Percentiles rank a stretch among this genome's conserved stretches.
These are phyloP conservation scores for Dactylis glomerata DNA, from an alignment of 176 grass and related monocot species.

Conservation along the genomic window DNA sequence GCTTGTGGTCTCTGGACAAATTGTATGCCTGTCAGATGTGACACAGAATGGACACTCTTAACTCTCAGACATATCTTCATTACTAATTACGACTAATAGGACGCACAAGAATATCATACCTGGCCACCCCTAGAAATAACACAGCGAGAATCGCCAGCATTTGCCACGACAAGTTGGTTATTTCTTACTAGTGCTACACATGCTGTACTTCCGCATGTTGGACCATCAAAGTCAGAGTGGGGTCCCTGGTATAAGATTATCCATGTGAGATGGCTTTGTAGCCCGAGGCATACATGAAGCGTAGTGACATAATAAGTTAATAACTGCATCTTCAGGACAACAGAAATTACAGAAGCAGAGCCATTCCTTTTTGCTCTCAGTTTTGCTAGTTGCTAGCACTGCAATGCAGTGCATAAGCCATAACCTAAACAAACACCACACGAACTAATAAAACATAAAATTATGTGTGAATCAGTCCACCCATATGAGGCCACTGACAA, in stretches of 20 bases:
- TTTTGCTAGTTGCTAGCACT: background rate
- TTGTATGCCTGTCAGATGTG: slow-evolving; percentile 67
- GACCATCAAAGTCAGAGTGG: slow-evolving; percentile 84
- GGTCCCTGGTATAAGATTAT: slow-evolving; percentile 61
- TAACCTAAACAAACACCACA: slow-evolving; percentile 1
- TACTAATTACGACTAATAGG: background rate
- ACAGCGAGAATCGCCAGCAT: slow-evolving; percentile 98
- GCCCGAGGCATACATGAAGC: background rate
- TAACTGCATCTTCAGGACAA: background rate
- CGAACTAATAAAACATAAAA: slow-evolving; percentile 12
- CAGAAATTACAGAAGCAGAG: background rate
- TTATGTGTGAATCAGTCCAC: background rate
- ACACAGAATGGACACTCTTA: slow-evolving; percentile 9
- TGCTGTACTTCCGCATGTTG: slow-evolving; percentile 83
- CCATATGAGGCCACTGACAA: background rate
- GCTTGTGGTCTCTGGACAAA: slow-evolving; percentile 96
- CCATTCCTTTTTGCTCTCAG: background rate
- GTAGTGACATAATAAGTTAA: background rate
- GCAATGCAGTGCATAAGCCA: background rate
- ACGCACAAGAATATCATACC: slow-evolving; percentile 38
- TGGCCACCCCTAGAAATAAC: slow-evolving; percentile 89
- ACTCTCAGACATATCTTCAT: slow-evolving; percentile 9
- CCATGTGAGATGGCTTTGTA: background rate
- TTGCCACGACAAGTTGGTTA: slow-evolving; percentile 81
- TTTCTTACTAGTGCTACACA: slow-evolving; percentile 88